Conservation (phyloP, 176 grass and related monocot genomes). For the Rhynchospora breviuscula region DNA sequence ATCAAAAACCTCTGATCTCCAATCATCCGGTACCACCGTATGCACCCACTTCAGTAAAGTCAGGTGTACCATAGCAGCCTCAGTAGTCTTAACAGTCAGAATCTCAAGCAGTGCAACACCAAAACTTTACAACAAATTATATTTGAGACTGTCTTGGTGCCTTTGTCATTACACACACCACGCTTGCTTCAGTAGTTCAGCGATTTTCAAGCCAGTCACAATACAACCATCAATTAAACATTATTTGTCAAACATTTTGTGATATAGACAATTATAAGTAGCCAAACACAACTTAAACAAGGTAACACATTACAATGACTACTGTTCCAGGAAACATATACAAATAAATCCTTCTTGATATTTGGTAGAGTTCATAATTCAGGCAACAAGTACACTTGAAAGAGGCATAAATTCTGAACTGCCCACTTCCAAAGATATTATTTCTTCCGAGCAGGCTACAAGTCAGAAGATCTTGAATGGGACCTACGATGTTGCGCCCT, state of each 20-base stretch:
- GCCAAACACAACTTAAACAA: background rate
- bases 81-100: slow-evolving; percentile 48
- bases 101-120: slow-evolving; percentile 43
- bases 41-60: slow-evolving; percentile 40
- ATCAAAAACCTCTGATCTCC: slow-evolving; percentile 62
- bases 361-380: background rate
- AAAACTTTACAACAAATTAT: no score
- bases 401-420: background rate
- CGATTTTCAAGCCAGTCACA: background rate
- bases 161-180: no score
- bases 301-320: background rate
- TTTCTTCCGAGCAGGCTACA: slow-evolving; percentile 12
- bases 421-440: background rate
- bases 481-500: background rate
- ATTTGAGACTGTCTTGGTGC: no score
- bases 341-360: background rate
- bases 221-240: background rate
- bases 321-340: background rate
- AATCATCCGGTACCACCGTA: slow-evolving; percentile 47
- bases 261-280: background rate
- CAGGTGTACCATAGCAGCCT: slow-evolving; percentile 36
- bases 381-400: background rate
- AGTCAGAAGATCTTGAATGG: slow-evolving; percentile 12
- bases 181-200: no score
- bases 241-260: background rate